phyloP scores from a whole-genome alignment of 2,329 filamentous ascomycete species.

The Colletotrichum sp. region DNA sequence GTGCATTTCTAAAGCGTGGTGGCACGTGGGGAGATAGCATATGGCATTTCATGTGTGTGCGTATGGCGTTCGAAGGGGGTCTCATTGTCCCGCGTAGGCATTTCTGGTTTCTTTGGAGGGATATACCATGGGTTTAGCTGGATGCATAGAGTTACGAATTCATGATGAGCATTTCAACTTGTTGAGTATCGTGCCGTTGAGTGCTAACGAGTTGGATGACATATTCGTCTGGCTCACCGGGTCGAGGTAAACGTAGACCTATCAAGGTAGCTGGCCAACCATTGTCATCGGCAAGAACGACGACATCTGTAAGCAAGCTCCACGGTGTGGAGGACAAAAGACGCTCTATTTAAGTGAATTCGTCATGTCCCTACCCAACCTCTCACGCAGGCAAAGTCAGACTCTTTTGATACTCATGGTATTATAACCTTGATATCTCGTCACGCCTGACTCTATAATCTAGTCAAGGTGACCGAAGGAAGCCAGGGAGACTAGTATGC shows the following conservation, averaged over 20 bases:
- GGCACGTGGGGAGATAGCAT: not conserved
- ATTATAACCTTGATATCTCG: too few relatives aligned
- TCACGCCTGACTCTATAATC: not conserved
- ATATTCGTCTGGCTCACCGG: too few relatives aligned
- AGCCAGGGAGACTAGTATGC: accelerated
- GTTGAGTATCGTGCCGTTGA: too few relatives aligned
- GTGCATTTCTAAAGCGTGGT: conserved; percentile 42
- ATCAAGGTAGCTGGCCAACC: too few relatives aligned
- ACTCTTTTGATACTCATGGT: too few relatives aligned
- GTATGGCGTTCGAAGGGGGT: not conserved
- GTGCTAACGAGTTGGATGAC: too few relatives aligned
- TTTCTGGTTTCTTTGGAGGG: not conserved
- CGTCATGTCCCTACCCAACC: not conserved
- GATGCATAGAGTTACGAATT: not conserved
- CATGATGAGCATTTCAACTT: not conserved
- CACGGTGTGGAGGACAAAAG: too few relatives aligned
- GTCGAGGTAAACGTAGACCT: too few relatives aligned
- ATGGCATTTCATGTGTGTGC: not conserved
- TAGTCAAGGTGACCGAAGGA: accelerated
- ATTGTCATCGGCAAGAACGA: too few relatives aligned
- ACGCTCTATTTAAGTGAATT: not conserved
- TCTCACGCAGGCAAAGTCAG: too few relatives aligned
- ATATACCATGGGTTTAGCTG: not conserved
- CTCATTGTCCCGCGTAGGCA: not conserved
- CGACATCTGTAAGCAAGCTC: too few relatives aligned